phyloP scores from a whole-genome alignment of 2,329 filamentous ascomycete species.

The Pseudovirgaria hyperparasitica region DNA sequence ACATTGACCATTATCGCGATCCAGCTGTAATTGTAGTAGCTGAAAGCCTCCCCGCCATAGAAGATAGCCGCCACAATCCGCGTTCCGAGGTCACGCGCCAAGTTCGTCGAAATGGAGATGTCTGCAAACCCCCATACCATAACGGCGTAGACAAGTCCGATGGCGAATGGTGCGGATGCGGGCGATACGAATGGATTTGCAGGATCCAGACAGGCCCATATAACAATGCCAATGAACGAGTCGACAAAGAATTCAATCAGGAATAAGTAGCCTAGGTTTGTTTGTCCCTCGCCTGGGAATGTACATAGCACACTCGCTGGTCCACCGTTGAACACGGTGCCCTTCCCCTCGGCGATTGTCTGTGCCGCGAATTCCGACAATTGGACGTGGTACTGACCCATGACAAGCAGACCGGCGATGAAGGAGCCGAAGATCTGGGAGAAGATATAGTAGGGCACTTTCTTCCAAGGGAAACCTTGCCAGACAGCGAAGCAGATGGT shows the following conservation, averaged over 20 bases:
- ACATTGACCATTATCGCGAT: slow-evolving; percentile 45
- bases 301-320: slow-evolving; percentile 43
- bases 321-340: slow-evolving; percentile 33
- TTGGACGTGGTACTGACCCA: slow-evolving; percentile 45
- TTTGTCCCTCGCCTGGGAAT: slow-evolving; percentile 38
- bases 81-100: slow-evolving; percentile 46
- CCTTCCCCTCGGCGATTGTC: slow-evolving; percentile 24
- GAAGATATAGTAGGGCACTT: slow-evolving; percentile 45
- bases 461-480: slow-evolving; percentile 47
- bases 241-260: slow-evolving; percentile 48
- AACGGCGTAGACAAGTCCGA: slow-evolving; percentile 41
- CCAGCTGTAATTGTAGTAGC: slow-evolving; percentile 34
- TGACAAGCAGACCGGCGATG: slow-evolving; percentile 40
- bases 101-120: slow-evolving; percentile 43
- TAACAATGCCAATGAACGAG: slow-evolving; percentile 42
- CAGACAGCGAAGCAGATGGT: slow-evolving; percentile 32
- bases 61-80: slow-evolving; percentile 47
- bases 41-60: slow-evolving; percentile 39
- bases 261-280: slow-evolving; percentile 44
- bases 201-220: slow-evolving; percentile 45
- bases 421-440: slow-evolving; percentile 45
- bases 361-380: slow-evolving; percentile 29
- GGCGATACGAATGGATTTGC: slow-evolving; percentile 45
- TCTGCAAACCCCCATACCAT: slow-evolving; percentile 46
- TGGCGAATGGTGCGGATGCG: slow-evolving; percentile 36